Evolutionary conservation across 768 basidiomycete species (phyloP), one percentile per base, ranked within the genome.

Genomic region (Trametes cinnabarina): DNA sequence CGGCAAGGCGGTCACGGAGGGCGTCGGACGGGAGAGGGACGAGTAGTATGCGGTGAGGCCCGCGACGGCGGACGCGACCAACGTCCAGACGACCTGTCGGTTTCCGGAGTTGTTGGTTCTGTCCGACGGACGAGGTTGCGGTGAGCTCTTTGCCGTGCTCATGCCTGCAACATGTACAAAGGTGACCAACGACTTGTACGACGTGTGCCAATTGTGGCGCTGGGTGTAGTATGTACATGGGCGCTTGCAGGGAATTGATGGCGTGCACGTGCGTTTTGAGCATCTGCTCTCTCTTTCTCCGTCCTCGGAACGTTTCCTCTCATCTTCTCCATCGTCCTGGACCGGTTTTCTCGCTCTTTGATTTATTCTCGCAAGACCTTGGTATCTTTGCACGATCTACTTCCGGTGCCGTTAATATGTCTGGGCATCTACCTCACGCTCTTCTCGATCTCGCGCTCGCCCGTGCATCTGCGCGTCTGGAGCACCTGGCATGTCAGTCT

Each of bases 371-470:
- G n/a, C n/a, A n/a, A n/a, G n/a, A n/a, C n/a, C n/a, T n/a, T n/a
- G n/a, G n/a, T n/a, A n/a, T n/a, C n/a, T n/a, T n/a, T n/a, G n/a
- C n/a, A n/a, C n/a, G n/a, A n/a, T n/a, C n/a, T n/a, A n/a, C n/a
- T n/a, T n/a, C n/a, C n/a, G n/a, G n/a, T n/a, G n/a, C n/a, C 30
- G 12, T 32, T 12, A 32, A 6, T 12, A 63, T 63, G 62, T 57
- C 62, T 47, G 52, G 48, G 9, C 42, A 34, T 34, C 48, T 66
- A n/a, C 65, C 65, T 15, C 62, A 63, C 9, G 62, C 60, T 19
- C 62, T 66, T 15, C 44, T 66, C 8, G 65, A 66, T 20, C 51
- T 66, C 25, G 62, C 60, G 0, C 39, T 66, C 9, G 50, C 49
- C 39, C 65, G 63, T 1, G 62, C 51, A 2, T 54, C 55, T 19